Percentiles rank a stretch among this genome's conserved stretches.
phyloP scores from a whole-genome alignment of 257 asterid genomes.

The Schizonepeta tenuifolia region DNA sequence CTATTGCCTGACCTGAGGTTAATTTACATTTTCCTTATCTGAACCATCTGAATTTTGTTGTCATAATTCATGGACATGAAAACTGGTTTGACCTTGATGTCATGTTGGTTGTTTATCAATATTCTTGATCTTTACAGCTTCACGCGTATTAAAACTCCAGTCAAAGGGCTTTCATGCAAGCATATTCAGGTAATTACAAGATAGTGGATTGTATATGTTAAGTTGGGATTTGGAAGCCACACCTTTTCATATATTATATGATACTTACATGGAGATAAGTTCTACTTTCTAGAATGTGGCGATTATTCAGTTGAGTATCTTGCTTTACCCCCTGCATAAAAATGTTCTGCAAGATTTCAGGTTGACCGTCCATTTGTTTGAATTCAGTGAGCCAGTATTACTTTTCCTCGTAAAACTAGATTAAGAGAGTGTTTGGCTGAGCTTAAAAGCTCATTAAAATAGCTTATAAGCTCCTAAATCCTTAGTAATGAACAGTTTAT shows the following conservation, averaged over 20 bases:
- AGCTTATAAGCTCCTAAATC: no score
- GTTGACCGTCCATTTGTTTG: slow-evolving; percentile 3
- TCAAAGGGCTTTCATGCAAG: slow-evolving; percentile 87
- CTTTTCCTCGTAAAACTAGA: not conserved
- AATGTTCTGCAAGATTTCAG: slow-evolving; percentile 6
- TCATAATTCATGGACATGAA: slow-evolving; percentile 24
- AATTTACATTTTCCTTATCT: slow-evolving; percentile 13
- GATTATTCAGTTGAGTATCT: slow-evolving; percentile 1
- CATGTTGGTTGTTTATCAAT: slow-evolving; percentile 29
- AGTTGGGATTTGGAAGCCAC: not conserved
- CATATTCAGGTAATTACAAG: slow-evolving; percentile 79
- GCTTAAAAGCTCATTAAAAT: no score
- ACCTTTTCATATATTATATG: slow-evolving; percentile 1
- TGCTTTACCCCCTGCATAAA: slow-evolving; percentile 6
- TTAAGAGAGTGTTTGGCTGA: no score
- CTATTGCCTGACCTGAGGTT: slow-evolving; percentile 1
- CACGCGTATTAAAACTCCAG: slow-evolving; percentile 77
- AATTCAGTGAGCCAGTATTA: not conserved
- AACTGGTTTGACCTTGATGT: slow-evolving; percentile 25
- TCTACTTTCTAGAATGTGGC: not conserved
- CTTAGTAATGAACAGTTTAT: no score
- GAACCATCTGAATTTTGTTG: slow-evolving; percentile 3
- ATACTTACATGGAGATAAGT: slow-evolving; percentile 5
- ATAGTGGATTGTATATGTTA: slow-evolving; percentile 17
- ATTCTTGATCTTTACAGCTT: slow-evolving; percentile 58